Evolutionary conservation across 2,329 filamentous ascomycete genomes (phyloP), one percentile per base, ranked within the genome.

Genomic region (Ascochyta fabae): DNA sequence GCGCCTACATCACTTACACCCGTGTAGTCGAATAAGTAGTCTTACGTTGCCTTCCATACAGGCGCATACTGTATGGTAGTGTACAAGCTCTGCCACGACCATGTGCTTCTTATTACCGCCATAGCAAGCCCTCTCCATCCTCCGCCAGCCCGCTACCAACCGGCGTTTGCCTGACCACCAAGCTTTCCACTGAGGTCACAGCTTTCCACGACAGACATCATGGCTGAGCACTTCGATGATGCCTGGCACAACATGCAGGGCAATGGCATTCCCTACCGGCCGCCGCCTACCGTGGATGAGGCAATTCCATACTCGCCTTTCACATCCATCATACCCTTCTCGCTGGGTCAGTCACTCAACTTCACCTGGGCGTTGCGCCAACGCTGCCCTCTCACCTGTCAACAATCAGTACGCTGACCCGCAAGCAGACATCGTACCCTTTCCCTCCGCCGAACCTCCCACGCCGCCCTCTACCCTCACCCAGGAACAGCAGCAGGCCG

Each of bases 261-360:
- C 36, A 64, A 70, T 12, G 68, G 70, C 22, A 66, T 76, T 13
- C 65, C 71, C 13, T 72, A 72, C 42, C 67, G 76, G 24, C 74
- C 80, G 36, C 78, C 80, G 22, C 79, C 80, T 10, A 82, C 79
- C 3, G 83, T 95, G 12, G 84, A 88, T 53, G 89, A 95, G 70
- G 90, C 90, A 27, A 80, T 95, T 41, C 89, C 90, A n/a, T 93
- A 88, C 76, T 91, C 90, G 47, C 91, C 91, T 23, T 88, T 94
- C 71, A 90, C 88, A 44, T 92, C 90, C 3, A 88, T 93, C 44
- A 83, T 91, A 48, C 90, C 91, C 3, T 91, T 94, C 74, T 86
- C 89, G 73, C 84, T 89, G 63, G 87, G 91, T 92, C 76, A 63
- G 78, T 75, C 55, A 19, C 47, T 34, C 55, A 54, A 46, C 59